These are phyloP conservation scores for Mycena capillaripes DNA, from an alignment of 768 basidiomycete species.

Conservation along the genomic window DNA sequence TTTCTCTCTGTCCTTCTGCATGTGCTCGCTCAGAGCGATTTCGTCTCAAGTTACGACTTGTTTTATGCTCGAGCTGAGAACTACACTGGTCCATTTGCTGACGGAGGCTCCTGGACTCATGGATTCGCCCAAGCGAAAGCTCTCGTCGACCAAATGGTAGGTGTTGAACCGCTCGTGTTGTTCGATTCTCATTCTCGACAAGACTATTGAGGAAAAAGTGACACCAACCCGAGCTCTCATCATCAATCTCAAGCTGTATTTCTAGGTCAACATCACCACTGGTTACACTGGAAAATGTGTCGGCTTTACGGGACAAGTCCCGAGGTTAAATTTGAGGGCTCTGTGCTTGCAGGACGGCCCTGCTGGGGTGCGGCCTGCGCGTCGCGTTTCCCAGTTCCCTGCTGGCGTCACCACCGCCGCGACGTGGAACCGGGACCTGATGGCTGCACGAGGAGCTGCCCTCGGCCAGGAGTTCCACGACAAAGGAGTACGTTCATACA, in stretches of 20 bases:
- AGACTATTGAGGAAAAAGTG: slow-evolving; percentile 28
- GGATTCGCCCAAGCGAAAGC: slow-evolving; percentile 15
- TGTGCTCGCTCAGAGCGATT: not conserved
- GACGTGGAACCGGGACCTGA: slow-evolving; percentile 27
- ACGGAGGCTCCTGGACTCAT: slow-evolving; percentile 15
- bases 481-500: slow-evolving; percentile 14
- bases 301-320: slow-evolving; percentile 25
- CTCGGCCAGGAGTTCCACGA: slow-evolving; percentile 25
- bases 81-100: not conserved
- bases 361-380: slow-evolving; percentile 12
- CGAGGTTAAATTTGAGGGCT: slow-evolving; percentile 4
- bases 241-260: not conserved
- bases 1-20: not conserved
- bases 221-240: not conserved
- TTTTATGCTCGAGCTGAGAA: slow-evolving; percentile 1
- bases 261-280: slow-evolving; percentile 29
- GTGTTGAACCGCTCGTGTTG: not conserved
- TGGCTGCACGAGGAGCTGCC: slow-evolving; percentile 14
- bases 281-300: slow-evolving; percentile 26
- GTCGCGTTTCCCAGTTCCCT: slow-evolving; percentile 26
- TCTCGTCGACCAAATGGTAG: slow-evolving; percentile 25
- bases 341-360: slow-evolving; percentile 24
- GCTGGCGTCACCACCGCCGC: slow-evolving; percentile 18
- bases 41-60: slow-evolving; percentile 4
- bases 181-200: not conserved